These are phyloP conservation scores for Pichia cephalocereana DNA, from an alignment of 805 yeast genomes.

Conservation along the genomic window DNA sequence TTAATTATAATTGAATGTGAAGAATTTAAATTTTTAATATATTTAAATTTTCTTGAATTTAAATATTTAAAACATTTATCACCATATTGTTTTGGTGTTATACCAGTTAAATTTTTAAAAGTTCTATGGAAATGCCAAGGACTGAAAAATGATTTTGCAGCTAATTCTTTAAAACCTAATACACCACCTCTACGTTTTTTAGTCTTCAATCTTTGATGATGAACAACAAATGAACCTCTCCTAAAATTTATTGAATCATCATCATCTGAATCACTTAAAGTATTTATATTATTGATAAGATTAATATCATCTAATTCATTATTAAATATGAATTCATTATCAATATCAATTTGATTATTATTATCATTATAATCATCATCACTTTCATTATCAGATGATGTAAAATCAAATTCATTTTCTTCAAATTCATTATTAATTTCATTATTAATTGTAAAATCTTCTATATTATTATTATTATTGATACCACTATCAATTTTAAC, in stretches of 20 bases:
- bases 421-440: not conserved
- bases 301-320: not conserved
- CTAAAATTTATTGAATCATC: not conserved
- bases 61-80: slow-evolving; percentile 67
- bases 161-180: slow-evolving; percentile 77
- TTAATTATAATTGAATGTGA: slow-evolving; percentile 22
- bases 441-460: not conserved
- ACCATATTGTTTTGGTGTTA: slow-evolving; percentile 84
- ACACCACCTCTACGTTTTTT: slow-evolving; percentile 69
- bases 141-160: slow-evolving; percentile 69
- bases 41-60: slow-evolving; percentile 22
- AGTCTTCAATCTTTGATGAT: slow-evolving; percentile 24
- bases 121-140: slow-evolving; percentile 95
- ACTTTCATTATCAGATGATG: not conserved
- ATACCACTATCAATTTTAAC: not conserved
- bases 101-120: slow-evolving; percentile 75
- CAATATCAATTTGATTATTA: no score
- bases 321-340: not conserved
- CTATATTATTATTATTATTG: not conserved
- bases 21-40: slow-evolving; percentile 8
- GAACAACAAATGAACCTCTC: slow-evolving; percentile 4
- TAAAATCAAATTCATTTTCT: no score
- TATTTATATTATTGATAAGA: not conserved
- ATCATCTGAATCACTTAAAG: not conserved
- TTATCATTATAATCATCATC: not conserved